Evolutionary conservation across 306 rosid species (phyloP).

Genomic region (Rosa multiflora): DNA sequence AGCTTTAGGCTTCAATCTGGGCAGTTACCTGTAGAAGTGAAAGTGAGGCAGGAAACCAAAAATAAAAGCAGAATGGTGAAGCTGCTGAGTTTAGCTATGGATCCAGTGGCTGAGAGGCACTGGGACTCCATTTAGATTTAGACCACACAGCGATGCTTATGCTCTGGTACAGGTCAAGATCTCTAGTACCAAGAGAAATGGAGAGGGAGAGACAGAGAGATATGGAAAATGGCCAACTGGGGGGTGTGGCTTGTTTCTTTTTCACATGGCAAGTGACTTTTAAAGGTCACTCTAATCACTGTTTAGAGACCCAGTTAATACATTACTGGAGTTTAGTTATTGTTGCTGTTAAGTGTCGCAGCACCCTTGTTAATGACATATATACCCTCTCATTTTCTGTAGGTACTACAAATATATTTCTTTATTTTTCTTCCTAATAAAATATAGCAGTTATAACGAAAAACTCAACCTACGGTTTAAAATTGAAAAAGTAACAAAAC

Average conservation of each 20-base stretch:
- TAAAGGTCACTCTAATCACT: conserved; percentile 11
- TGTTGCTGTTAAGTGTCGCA: not conserved
- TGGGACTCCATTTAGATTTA: conserved; percentile 48
- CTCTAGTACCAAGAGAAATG: conserved; percentile 28
- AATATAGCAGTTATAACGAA: too few relatives aligned
- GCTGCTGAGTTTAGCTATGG: conserved; percentile 43
- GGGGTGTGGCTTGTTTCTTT: conserved; percentile 11
- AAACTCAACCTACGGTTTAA: too few relatives aligned
- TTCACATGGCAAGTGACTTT: conserved; percentile 2
- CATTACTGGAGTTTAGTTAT: not conserved
- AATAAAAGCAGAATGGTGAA: conserved; percentile 44
- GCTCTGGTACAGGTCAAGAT: conserved; percentile 37
- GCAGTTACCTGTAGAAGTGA: conserved; percentile 70
- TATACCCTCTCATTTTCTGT: not conserved
- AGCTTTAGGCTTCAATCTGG: conserved; percentile 2
- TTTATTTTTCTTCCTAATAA: too few relatives aligned
- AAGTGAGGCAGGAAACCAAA: conserved; percentile 52
- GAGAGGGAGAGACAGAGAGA: conserved; percentile 11
- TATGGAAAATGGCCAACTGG: conserved; percentile 16
- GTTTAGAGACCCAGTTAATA: conserved; percentile 2
- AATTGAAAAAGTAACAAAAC: too few relatives aligned
- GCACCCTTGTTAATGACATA: not conserved
- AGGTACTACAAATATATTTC: too few relatives aligned
- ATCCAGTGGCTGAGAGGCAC: conserved; percentile 41
- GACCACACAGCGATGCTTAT: conserved; percentile 17